A percentile compares a stretch with the other conserved stretches of the same genome.
These are phyloP conservation scores for Spongospora subterranea DNA, from an alignment of 208 protist genomes.

Conservation along the genomic window DNA sequence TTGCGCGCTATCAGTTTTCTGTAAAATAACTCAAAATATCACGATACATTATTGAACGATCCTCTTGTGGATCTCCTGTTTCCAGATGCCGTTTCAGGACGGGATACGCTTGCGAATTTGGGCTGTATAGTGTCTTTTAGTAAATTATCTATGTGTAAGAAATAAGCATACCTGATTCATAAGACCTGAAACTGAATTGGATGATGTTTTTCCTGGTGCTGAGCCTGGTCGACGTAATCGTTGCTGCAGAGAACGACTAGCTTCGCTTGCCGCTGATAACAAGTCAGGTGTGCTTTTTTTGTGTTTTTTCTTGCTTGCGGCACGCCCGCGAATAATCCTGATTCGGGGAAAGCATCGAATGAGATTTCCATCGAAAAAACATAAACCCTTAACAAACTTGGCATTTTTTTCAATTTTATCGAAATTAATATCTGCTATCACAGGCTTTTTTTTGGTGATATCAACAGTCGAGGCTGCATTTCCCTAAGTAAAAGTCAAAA, in stretches of 20 bases:
- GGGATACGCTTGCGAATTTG: too few relatives aligned
- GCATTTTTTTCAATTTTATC: conserved; percentile 47
- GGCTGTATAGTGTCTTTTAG: too few relatives aligned
- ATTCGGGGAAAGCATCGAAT: neutral
- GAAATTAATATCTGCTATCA: neutral
- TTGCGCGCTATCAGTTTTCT: too few relatives aligned
- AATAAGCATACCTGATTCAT: too few relatives aligned
- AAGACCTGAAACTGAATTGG: too few relatives aligned
- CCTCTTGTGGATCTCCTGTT: too few relatives aligned
- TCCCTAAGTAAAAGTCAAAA: too few relatives aligned
- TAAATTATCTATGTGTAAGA: too few relatives aligned
- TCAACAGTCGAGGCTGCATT: too few relatives aligned
- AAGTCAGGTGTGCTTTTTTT: conserved; percentile 56
- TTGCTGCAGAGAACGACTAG: neutral
- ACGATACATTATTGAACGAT: too few relatives aligned
- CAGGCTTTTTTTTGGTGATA: neutral
- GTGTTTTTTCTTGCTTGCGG: conserved; percentile 34
- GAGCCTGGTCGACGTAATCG: neutral
- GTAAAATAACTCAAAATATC: too few relatives aligned
- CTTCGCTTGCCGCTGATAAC: neutral
- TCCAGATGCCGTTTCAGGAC: too few relatives aligned
- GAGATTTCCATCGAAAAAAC: neutral
- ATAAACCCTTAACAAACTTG: neutral
- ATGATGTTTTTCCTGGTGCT: conserved; percentile 40
- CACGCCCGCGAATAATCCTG: neutral